Evolutionary conservation across 495 filamentous ascomycete genomes (phyloP), one percentile per base, ranked within the genome.

Genomic region (Neurospora sp.): DNA sequence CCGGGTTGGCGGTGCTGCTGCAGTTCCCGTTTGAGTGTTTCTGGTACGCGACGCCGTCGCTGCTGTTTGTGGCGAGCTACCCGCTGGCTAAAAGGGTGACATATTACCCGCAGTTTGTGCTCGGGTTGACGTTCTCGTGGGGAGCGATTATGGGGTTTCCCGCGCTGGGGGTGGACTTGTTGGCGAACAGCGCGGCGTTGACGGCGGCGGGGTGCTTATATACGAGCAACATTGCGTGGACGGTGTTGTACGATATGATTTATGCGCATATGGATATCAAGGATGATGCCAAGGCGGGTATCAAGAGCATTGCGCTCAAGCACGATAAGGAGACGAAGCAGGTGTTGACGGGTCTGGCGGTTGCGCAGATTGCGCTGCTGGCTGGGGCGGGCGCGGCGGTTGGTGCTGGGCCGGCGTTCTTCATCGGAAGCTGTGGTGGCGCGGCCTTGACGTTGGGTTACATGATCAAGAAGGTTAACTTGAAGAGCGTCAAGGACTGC

Each of bases 261-360:
- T 99, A 99, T 82, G 96, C 96, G 40, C 94, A 98, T 82, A 97
- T 98, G 91, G 96, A 99, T 75, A 94, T 99, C 80, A 92, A 91
- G 78, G 96, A 99, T 76, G 96, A 99, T 79, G 88, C 89, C 40
- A 92, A 92, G 79, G 94, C 92, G 0, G 96, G 96, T 1, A 97
- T 99, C 83, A 98, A 97, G 84, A 94, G 91, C 75, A 99, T 98
- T 78, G 95, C 92, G 20, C 86, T 98, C 31, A 90, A 91, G 78
- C 94, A 99, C 76, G 92, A 96, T 73, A 85, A 90, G 35, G 88
- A 97, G 75, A 97, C 96, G 7, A 98, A 98, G 83, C 84, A 90
- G 39, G 88, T 99, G 14, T 84, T 99, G 71, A 89, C 88, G 9
- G 92, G 90, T 1, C 80, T 98, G 48, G 93, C 92, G 1, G 85